phyloP scores from a whole-genome alignment of 352 stramenopile species.

The Phytophthora pistaciae region DNA sequence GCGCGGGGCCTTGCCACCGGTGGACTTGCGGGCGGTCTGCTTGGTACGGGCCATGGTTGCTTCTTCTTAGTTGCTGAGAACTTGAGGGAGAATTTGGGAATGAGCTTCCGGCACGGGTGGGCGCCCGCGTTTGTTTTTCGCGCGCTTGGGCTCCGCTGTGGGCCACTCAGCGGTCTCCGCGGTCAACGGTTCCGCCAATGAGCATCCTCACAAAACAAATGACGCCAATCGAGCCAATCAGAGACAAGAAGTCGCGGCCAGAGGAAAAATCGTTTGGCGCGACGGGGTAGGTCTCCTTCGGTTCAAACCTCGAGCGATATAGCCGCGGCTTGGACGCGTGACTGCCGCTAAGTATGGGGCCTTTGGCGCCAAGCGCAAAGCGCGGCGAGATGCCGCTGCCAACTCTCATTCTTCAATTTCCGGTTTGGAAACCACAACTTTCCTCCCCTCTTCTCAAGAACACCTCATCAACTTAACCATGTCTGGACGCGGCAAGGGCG shows the following conservation, averaged over 20 bases:
- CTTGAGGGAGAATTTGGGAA: slow-evolving; percentile 34
- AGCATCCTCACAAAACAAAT: background rate
- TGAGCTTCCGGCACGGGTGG: slow-evolving; percentile 33
- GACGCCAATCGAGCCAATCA: slow-evolving; percentile 28
- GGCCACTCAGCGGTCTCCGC: slow-evolving; percentile 3
- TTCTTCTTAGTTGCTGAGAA: slow-evolving; percentile 36
- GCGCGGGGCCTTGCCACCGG: slow-evolving; percentile 93
- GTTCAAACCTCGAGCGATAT: slow-evolving; percentile 25
- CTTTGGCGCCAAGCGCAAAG: background rate
- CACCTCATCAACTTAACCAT: no score
- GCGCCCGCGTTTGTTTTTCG: slow-evolving; percentile 5
- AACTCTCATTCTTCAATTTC: slow-evolving; percentile 68
- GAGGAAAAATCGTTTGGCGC: background rate
- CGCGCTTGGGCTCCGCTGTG: slow-evolving; percentile 2
- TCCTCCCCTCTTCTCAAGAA: slow-evolving; percentile 19
- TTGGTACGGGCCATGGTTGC: slow-evolving; percentile 94
- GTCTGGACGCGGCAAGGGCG: slow-evolving; percentile 88
- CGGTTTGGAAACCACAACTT: slow-evolving; percentile 34
- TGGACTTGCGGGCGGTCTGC: slow-evolving; percentile 96
- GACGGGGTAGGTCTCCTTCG: slow-evolving; percentile 20
- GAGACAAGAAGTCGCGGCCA: background rate
- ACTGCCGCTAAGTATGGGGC: slow-evolving; percentile 1
- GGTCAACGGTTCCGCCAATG: slow-evolving; percentile 37
- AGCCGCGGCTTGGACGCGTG: slow-evolving; percentile 4
- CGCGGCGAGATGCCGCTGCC: background rate